These are phyloP conservation scores for Neurospora sp. DNA, from an alignment of 2,329 filamentous ascomycete genomes.

Conservation along the genomic window DNA sequence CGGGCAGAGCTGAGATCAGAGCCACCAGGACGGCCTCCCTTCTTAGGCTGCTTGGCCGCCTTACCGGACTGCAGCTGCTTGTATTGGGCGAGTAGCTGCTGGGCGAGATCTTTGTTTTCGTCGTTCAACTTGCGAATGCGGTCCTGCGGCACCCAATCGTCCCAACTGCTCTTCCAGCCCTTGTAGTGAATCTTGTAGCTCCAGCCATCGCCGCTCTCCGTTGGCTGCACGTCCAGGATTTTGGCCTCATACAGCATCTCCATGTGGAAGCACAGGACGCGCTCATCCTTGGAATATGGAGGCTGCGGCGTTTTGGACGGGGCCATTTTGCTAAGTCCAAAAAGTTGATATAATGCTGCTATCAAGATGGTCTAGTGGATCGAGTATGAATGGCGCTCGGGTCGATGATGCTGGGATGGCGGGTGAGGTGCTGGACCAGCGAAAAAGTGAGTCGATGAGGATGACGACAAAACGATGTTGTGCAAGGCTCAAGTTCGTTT, in stretches of 20 bases:
- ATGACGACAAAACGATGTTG: not conserved
- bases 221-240: slow-evolving; percentile 67
- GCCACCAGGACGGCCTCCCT: slow-evolving; percentile 34
- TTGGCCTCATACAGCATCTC: slow-evolving; percentile 97
- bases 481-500: not conserved
- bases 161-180: slow-evolving; percentile 99
- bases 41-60: slow-evolving; percentile 44
- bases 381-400: not conserved
- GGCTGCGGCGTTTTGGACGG: slow-evolving; percentile 33
- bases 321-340: slow-evolving; percentile 21
- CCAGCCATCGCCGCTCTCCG: slow-evolving; percentile 61
- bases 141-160: slow-evolving; percentile 94
- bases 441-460: not conserved
- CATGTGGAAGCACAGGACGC: slow-evolving; percentile 92
- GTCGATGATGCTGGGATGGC: not conserved
- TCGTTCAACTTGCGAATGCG: slow-evolving; percentile 89
- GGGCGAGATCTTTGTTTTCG: slow-evolving; percentile 85
- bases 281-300: slow-evolving; percentile 69
- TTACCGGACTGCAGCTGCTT: slow-evolving; percentile 43
- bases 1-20: slow-evolving; percentile 55
- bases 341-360: not conserved
- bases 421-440: not conserved
- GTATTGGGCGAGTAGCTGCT: slow-evolving; percentile 60
- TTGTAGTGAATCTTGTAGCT: slow-evolving; percentile 97
- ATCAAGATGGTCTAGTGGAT: not conserved